Evolutionary conservation across 768 basidiomycete species (phyloP).

Genomic region (Lactifluus piperatus): DNA sequence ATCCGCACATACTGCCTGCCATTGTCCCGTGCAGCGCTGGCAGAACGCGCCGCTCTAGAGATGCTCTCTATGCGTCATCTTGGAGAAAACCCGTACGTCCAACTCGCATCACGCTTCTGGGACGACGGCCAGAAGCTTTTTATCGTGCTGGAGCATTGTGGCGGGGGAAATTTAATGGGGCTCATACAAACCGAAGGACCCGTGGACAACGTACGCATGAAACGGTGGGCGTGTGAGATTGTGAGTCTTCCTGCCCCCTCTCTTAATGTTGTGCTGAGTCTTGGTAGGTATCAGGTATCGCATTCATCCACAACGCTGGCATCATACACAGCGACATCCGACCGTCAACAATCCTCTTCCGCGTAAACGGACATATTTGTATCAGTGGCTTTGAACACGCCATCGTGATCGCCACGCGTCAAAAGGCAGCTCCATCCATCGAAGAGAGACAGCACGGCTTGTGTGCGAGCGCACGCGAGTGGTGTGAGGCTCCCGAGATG

Average conservation of each 20-base stretch:
- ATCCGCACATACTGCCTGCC: slow-evolving; percentile 19
- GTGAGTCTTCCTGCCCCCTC: neutral
- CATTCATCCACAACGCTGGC: slow-evolving; percentile 14
- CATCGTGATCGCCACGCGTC: slow-evolving; percentile 1
- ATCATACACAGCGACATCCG: slow-evolving; percentile 17
- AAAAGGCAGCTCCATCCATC: neutral
- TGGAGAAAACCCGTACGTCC: slow-evolving; percentile 10
- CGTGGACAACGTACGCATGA: slow-evolving; percentile 1
- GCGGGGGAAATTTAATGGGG: slow-evolving; percentile 13
- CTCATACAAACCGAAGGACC: slow-evolving; percentile 14
- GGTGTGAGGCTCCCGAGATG: slow-evolving; percentile 19
- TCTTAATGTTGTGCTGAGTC: neutral
- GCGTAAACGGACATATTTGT: slow-evolving; percentile 17
- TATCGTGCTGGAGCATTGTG: slow-evolving; percentile 18
- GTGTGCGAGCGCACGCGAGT: slow-evolving; percentile 6
- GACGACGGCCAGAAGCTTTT: slow-evolving; percentile 16
- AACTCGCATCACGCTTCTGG: slow-evolving; percentile 16
- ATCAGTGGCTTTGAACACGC: slow-evolving; percentile 16
- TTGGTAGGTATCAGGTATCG: slow-evolving; percentile 14
- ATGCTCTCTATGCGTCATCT: neutral
- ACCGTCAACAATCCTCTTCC: slow-evolving; percentile 15
- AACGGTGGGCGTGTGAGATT: slow-evolving; percentile 16
- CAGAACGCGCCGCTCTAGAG: slow-evolving; percentile 13
- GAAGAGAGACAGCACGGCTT: slow-evolving; percentile 1
- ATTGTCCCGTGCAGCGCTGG: slow-evolving; percentile 1